phyloP scores from a whole-genome alignment of 2,329 filamentous ascomycete species.

The Aspergillus bombycis region DNA sequence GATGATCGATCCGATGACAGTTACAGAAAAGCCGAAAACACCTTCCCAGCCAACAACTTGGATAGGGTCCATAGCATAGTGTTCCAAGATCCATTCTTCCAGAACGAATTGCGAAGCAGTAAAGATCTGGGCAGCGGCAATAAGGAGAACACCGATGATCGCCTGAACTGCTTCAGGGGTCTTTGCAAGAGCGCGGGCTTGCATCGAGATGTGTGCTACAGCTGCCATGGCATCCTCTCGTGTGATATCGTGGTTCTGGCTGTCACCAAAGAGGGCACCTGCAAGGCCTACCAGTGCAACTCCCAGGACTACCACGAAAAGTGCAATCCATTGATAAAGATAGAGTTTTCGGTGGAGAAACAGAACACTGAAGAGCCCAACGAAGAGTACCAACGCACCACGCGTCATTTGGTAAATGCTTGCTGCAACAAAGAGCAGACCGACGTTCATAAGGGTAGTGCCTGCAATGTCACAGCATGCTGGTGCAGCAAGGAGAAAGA shows the following conservation, averaged over 20 bases:
- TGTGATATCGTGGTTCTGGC: slow-evolving; percentile 41
- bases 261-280: slow-evolving; percentile 75
- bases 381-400: slow-evolving; percentile 91
- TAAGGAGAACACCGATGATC: slow-evolving; percentile 81
- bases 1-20: slow-evolving; percentile 75
- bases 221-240: slow-evolving; percentile 30
- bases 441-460: slow-evolving; percentile 96
- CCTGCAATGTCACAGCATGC: slow-evolving; percentile 92
- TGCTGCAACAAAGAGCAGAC: slow-evolving; percentile 88
- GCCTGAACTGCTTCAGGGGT: slow-evolving; percentile 66
- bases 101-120: slow-evolving; percentile 95
- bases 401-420: slow-evolving; percentile 99
- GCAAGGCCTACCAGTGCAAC: slow-evolving; percentile 89
- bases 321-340: slow-evolving; percentile 88
- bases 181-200: slow-evolving; percentile 44
- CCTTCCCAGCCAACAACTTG: slow-evolving; percentile 96
- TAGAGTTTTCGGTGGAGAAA: slow-evolving; percentile 80
- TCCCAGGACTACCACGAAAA: slow-evolving; percentile 83
- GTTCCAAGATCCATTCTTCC: slow-evolving; percentile 88
- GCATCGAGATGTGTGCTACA: slow-evolving; percentile 47
- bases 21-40: slow-evolving; percentile 83
- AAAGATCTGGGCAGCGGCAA: slow-evolving; percentile 94
- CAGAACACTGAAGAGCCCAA: slow-evolving; percentile 90
- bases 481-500: slow-evolving; percentile 78
- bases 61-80: slow-evolving; percentile 79